Conservation (phyloP, 192 early-diverging fungal species). For the Backusella tarrabulga region DNA sequence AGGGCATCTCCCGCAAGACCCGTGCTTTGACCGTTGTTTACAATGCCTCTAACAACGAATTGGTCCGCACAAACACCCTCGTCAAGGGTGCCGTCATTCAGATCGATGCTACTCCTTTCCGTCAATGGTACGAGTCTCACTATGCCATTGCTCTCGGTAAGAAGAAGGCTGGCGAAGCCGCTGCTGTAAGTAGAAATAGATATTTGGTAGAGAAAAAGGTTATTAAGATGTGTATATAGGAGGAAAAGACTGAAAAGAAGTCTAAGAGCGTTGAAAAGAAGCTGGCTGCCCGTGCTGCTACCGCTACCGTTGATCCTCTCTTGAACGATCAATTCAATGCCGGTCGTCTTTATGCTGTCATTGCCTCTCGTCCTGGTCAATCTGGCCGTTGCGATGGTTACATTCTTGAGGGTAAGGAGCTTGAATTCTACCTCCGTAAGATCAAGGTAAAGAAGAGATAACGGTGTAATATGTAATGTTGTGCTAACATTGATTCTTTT, state of each 20-base stretch:
- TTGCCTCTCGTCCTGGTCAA: constrained; percentile 97
- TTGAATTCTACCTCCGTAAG: constrained; percentile 97
- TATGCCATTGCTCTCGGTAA: constrained; percentile 90
- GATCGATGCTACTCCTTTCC: constrained; percentile 99
- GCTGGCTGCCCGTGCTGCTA: constrained; percentile 80
- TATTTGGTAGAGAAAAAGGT: neutral
- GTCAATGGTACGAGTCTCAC: constrained; percentile 99
- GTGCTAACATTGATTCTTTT: neutral
- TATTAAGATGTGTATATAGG: constrained; percentile 46
- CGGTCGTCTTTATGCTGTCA: constrained; percentile 90
- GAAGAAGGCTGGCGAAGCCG: constrained; percentile 54
- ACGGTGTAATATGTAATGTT: no score
- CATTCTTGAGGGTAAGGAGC: constrained; percentile 99
- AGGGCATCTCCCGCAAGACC: constrained; percentile 93
- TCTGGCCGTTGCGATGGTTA: constrained; percentile 97
- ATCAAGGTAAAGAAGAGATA: constrained; percentile 49
- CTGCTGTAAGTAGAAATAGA: constrained; percentile 30
- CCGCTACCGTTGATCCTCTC: constrained; percentile 80
- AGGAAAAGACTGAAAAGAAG: constrained; percentile 69
- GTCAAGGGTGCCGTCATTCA: constrained; percentile 98
- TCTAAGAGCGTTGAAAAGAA: constrained; percentile 93
- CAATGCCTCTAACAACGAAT: constrained; percentile 99
- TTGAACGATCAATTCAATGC: constrained; percentile 94
- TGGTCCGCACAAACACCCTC: constrained; percentile 99
- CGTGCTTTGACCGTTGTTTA: constrained; percentile 95